phyloP scores from a whole-genome alignment of 176 grass and related monocot species.

The Calamus simplicifolius region DNA sequence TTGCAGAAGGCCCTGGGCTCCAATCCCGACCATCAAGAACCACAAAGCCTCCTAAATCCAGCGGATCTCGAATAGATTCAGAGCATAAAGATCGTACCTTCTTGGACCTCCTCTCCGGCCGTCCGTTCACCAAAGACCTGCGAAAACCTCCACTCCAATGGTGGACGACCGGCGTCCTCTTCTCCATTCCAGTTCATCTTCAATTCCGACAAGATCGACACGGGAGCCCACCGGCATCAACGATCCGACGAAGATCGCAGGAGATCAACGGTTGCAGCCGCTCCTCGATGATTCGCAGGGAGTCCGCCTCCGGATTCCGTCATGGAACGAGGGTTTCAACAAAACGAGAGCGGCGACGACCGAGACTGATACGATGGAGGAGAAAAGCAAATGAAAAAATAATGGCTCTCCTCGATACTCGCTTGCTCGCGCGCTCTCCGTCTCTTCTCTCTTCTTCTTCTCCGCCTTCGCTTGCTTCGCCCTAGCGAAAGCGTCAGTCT shows the following conservation, averaged over 20 bases:
- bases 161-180: neutral
- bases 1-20: neutral
- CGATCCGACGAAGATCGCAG: slow-evolving; percentile 1
- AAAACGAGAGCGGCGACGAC: neutral
- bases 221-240: slow-evolving; percentile 2
- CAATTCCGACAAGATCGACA: slow-evolving; percentile 4
- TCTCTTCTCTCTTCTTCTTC: too few species aligned
- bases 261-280: neutral
- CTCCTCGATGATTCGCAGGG: neutral
- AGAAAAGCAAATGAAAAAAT: too few species aligned
- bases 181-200: neutral
- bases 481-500: too few species aligned
- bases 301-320: neutral
- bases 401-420: too few species aligned
- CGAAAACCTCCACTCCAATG: neutral
- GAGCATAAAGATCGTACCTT: slow-evolving; percentile 10
- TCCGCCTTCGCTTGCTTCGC: too few species aligned
- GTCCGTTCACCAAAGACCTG: slow-evolving; percentile 14
- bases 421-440: too few species aligned
- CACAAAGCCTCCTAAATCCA: neutral
- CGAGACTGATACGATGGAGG: too few species aligned
- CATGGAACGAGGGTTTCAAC: neutral
- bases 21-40: neutral
- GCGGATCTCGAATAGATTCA: neutral
- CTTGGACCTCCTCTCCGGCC: slow-evolving; percentile 16